Conservation (phyloP, 2,329 filamentous ascomycete species). For the Pestalotiopsis sp. region DNA sequence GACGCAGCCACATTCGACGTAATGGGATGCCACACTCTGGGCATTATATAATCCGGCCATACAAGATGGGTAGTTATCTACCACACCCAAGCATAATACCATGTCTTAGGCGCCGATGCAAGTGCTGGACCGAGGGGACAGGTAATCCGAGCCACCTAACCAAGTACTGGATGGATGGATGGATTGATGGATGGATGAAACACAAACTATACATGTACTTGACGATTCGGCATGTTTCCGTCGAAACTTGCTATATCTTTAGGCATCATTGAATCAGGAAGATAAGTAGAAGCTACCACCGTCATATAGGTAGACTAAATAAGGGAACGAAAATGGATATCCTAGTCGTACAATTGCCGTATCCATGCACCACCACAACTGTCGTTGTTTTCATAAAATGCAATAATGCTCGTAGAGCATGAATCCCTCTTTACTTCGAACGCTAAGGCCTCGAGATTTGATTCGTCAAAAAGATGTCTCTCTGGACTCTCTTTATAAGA, state of each 20-base stretch:
- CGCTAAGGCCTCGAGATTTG: neutral
- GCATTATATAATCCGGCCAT: neutral
- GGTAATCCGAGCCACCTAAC: too few species aligned
- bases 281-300: neutral
- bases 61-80: neutral
- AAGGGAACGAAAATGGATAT: slow-evolving; percentile 36
- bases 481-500: neutral
- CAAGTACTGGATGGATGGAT: too few species aligned
- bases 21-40: neutral
- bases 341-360: slow-evolving; percentile 39
- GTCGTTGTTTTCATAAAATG: slow-evolving; percentile 10
- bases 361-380: neutral
- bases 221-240: neutral
- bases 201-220: too few species aligned
- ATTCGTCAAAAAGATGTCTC: neutral
- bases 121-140: neutral
- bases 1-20: neutral
- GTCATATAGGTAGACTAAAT: neutral
- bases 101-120: neutral
- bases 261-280: neutral
- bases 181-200: too few species aligned
- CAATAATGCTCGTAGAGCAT: slow-evolving; percentile 16
- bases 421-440: neutral
- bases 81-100: neutral
- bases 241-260: neutral